A percentile compares a stretch with the other conserved stretches of the same genome.
phyloP scores from a whole-genome alignment of 768 basidiomycete species.

The Collybia mongolica region DNA sequence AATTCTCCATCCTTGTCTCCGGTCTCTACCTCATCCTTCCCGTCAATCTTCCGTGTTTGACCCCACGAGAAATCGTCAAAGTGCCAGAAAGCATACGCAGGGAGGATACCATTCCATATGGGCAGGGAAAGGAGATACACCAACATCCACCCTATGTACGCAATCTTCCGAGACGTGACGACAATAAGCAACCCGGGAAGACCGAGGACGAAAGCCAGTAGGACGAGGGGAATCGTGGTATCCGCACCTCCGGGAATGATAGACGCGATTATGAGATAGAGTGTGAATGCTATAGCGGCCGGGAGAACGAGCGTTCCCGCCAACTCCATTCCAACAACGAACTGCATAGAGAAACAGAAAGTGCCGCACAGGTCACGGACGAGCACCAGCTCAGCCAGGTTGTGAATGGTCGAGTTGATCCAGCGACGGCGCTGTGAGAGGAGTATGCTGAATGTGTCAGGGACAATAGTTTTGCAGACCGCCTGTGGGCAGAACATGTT shows the following conservation, averaged over 20 bases:
- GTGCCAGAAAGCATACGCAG: slow-evolving; percentile 98
- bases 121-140: slow-evolving; percentile 91
- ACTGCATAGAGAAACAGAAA: slow-evolving; percentile 99
- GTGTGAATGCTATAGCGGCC: slow-evolving; percentile 95
- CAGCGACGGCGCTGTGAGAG: slow-evolving; percentile 97
- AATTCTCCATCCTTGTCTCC: slow-evolving; percentile 98
- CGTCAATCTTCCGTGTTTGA: slow-evolving; percentile 82
- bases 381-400: slow-evolving; percentile 89
- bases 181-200: slow-evolving; percentile 95
- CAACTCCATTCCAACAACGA: slow-evolving; percentile 98
- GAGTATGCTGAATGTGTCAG: slow-evolving; percentile 91
- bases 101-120: slow-evolving; percentile 95
- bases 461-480: slow-evolving; percentile 98
- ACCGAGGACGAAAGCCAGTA: slow-evolving; percentile 93
- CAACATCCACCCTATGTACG: slow-evolving; percentile 97
- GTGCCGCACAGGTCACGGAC: slow-evolving; percentile 99
- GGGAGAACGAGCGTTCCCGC: slow-evolving; percentile 95
- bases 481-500: slow-evolving; percentile 99
- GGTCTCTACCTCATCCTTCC: slow-evolving; percentile 68
- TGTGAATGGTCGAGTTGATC: slow-evolving; percentile 99
- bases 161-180: slow-evolving; percentile 91
- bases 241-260: slow-evolving; percentile 78
- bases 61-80: slow-evolving; percentile 99
- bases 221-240: slow-evolving; percentile 86
- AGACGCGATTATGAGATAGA: slow-evolving; percentile 88